A percentile compares a stretch with the other conserved stretches of the same genome.
Conservation (phyloP, 2,329 filamentous ascomycete species). For the Phaeophleospora eucalypticola region DNA sequence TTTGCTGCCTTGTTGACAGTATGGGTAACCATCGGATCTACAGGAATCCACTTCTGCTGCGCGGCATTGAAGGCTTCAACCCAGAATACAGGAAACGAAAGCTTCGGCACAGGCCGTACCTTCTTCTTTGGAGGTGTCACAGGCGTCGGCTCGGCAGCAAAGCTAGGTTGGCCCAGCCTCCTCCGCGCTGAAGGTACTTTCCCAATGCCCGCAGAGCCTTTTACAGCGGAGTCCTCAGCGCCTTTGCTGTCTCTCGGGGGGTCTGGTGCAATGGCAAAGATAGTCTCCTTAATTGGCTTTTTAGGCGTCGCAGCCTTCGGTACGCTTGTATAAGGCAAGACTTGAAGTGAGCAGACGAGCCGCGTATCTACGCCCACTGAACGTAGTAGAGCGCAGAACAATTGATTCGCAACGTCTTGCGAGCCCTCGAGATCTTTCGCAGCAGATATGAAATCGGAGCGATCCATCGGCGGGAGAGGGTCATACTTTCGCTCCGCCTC, state of each 20-base stretch:
- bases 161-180: constrained; percentile 32
- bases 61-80: constrained; percentile 84
- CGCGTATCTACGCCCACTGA: constrained; percentile 76
- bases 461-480: constrained; percentile 19
- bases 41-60: constrained; percentile 84
- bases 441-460: constrained; percentile 67
- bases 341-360: constrained; percentile 85
- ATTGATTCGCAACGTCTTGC: constrained; percentile 80
- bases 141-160: constrained; percentile 13
- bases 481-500: constrained; percentile 32
- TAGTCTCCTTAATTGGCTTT: constrained; percentile 34
- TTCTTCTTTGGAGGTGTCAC: constrained; percentile 26
- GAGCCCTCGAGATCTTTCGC: constrained; percentile 72
- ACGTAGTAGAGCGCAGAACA: constrained; percentile 84
- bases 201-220: constrained; percentile 17
- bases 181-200: constrained; percentile 30
- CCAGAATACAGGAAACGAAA: constrained; percentile 83
- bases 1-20: constrained; percentile 70
- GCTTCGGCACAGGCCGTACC: constrained; percentile 57
- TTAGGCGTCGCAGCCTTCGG: constrained; percentile 43
- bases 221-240: constrained; percentile 24
- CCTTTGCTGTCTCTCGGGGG: constrained; percentile 11
- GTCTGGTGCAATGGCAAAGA: constrained; percentile 33
- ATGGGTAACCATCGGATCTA: constrained; percentile 78
- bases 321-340: constrained; percentile 62